Base-by-base conservation (phyloP, 2,329 filamentous ascomycete species). In the Dothideomycetes sp. region DNA sequence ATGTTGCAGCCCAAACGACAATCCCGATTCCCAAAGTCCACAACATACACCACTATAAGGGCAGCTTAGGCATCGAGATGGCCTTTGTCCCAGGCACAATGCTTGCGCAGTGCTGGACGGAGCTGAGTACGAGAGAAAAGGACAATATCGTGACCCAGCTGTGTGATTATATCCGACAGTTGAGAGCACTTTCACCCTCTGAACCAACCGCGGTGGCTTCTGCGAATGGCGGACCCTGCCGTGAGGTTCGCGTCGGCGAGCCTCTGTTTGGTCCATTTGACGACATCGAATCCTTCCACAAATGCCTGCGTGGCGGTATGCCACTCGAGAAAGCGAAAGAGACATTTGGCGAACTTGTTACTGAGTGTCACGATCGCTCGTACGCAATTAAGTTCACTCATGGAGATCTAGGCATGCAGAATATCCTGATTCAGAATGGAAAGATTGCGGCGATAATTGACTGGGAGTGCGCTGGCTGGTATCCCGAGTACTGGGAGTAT, bases 391-490 rank as follows among this genome's bases (percentile, higher is more conserved):
- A 66, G 1, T 66, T 75, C 43, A 69, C 69, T 1, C 70, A 75
- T 54, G 63, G 63, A 3, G 71, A 76, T 48, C 55, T 76, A 5
- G 62, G 58, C 42, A 56, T 55, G 11, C 47, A 48, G n/a, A 71
- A 72, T 43, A 65, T 72, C 31, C 42, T 71, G 10, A 50, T 61
- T 30, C 50, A 50, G 5, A 61, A 55, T 4, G 59, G 64, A 37
- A 49, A 59, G 4, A 50, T 75, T 16, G 58, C 63, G 22, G 66
- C 63, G 3, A 67, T 73, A 44, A 46, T 64, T 34, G 64, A 62
- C 43, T 72, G 65, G 66, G 66, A 71, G 45, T 54, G 58, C 29
- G 53, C 62, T 16, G 66, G 66, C 2, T 71, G 63, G 64, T 69
- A 64, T 47, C 66, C 65, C 2, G 52, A 57, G 12, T 70, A 66